A percentile compares a stretch with the other conserved stretches of the same genome.
Evolutionary conservation across 164 flowering plant genomes (phyloP).

Genomic region (Aristolochia fimbriata): DNA sequence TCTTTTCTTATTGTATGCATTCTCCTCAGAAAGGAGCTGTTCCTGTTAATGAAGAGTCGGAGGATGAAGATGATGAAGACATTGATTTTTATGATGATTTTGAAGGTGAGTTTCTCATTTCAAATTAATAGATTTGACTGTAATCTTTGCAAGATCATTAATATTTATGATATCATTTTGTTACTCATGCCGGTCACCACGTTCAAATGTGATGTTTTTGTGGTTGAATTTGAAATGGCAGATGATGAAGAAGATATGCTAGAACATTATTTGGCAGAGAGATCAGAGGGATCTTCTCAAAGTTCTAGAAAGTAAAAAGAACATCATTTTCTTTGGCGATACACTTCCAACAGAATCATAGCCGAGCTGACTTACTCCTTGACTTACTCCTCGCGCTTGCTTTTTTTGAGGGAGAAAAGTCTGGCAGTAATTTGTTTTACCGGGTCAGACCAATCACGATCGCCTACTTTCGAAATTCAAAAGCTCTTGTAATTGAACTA

Average conservation of each 20-base stretch:
- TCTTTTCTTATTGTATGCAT: not conserved
- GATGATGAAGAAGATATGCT: slow-evolving; percentile 99
- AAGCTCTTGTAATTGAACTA: too few species aligned
- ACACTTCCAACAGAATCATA: too few species aligned
- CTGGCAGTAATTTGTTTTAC: too few species aligned
- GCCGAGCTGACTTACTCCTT: too few species aligned
- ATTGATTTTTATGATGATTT: slow-evolving; percentile 92
- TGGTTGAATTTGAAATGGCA: slow-evolving; percentile 16
- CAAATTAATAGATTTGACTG: not conserved
- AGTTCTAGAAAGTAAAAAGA: slow-evolving; percentile 15
- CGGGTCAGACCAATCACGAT: too few species aligned
- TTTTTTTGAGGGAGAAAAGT: too few species aligned
- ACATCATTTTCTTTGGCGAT: not conserved
- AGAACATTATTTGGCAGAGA: slow-evolving; percentile 87
- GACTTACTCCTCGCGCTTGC: too few species aligned
- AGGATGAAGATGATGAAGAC: slow-evolving; percentile 77
- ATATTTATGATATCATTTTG: not conserved
- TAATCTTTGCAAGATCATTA: not conserved
- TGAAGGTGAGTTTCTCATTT: slow-evolving; percentile 46
- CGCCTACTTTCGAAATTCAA: too few species aligned
- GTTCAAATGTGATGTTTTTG: too few species aligned
- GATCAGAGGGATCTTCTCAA: slow-evolving; percentile 43
- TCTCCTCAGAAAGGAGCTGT: slow-evolving; percentile 62
- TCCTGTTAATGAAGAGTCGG: slow-evolving; percentile 44
- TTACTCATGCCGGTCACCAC: not conserved